Conservation (phyloP, 2,329 filamentous ascomycete species). For the Colletotrichum orchidophilum region DNA sequence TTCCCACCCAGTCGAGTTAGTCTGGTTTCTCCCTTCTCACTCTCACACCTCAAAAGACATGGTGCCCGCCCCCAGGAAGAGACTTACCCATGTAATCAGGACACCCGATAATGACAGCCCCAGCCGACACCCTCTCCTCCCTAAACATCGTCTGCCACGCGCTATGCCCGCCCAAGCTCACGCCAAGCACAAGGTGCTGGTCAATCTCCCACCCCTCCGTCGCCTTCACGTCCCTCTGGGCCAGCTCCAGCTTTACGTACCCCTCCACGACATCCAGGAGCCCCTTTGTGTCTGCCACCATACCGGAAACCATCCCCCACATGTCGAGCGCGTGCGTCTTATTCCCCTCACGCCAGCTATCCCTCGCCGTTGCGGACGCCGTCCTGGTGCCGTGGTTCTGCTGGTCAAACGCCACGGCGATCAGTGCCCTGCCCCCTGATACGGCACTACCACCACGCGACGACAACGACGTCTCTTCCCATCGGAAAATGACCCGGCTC, state of each 20-base stretch:
- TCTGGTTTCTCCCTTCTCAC: not conserved
- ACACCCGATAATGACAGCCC: slow-evolving; percentile 85
- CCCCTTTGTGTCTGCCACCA: slow-evolving; percentile 76
- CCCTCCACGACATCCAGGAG: slow-evolving; percentile 82
- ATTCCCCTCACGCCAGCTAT: slow-evolving; percentile 83
- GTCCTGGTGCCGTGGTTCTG: slow-evolving; percentile 86
- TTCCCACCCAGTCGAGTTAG: slow-evolving; percentile 9
- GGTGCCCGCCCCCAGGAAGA: not conserved
- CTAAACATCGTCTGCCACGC: slow-evolving; percentile 85
- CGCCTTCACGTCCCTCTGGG: slow-evolving; percentile 35
- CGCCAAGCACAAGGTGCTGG: slow-evolving; percentile 80
- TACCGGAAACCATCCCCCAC: slow-evolving; percentile 80
- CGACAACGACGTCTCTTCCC: slow-evolving; percentile 51
- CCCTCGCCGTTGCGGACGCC: slow-evolving; percentile 74
- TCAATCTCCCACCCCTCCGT: slow-evolving; percentile 51
- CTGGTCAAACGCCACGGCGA: slow-evolving; percentile 90
- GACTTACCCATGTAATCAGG: slow-evolving; percentile 80
- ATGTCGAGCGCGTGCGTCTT: slow-evolving; percentile 88
- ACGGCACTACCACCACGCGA: slow-evolving; percentile 32
- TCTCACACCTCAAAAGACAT: not conserved
- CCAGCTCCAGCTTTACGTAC: slow-evolving; percentile 70
- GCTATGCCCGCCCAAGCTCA: slow-evolving; percentile 88
- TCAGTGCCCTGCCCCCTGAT: slow-evolving; percentile 63
- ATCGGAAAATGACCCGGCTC: slow-evolving; percentile 72
- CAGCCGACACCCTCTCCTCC: slow-evolving; percentile 82